These are phyloP conservation scores for Secale cereale DNA, from an alignment of 176 grass and related monocot genomes.

Conservation along the genomic window DNA sequence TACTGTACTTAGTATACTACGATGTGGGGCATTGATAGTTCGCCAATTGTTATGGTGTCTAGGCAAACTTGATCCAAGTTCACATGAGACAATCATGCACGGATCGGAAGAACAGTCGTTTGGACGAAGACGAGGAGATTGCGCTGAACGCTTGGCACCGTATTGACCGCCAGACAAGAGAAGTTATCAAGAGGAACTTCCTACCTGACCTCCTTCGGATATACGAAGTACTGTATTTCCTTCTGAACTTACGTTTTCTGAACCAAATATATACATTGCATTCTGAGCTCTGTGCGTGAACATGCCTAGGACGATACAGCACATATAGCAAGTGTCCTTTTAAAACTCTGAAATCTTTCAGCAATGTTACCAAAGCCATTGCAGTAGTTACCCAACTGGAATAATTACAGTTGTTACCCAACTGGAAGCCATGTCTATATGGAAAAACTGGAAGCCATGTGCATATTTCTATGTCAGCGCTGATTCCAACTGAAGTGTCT, in stretches of 20 bases:
- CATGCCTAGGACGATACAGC: not conserved
- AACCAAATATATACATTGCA: not conserved
- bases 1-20: no score
- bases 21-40: not conserved
- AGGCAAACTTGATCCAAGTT: not conserved
- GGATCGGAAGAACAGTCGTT: not conserved
- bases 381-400: not conserved
- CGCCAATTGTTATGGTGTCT: not conserved
- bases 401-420: not conserved
- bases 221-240: not conserved
- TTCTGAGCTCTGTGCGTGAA: not conserved
- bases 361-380: not conserved
- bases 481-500: not conserved
- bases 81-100: not conserved
- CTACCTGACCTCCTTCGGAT: not conserved
- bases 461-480: not conserved
- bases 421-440: not conserved
- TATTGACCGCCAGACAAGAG: not conserved
- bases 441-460: not conserved
- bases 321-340: not conserved
- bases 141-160: not conserved
- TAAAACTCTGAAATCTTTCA: not conserved
- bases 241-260: not conserved
- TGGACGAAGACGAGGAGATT: not conserved
- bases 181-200: conserved; percentile 3